phyloP scores from a whole-genome alignment of 192 early-diverging fungal genomes.

The Spizellomyces sp. region DNA sequence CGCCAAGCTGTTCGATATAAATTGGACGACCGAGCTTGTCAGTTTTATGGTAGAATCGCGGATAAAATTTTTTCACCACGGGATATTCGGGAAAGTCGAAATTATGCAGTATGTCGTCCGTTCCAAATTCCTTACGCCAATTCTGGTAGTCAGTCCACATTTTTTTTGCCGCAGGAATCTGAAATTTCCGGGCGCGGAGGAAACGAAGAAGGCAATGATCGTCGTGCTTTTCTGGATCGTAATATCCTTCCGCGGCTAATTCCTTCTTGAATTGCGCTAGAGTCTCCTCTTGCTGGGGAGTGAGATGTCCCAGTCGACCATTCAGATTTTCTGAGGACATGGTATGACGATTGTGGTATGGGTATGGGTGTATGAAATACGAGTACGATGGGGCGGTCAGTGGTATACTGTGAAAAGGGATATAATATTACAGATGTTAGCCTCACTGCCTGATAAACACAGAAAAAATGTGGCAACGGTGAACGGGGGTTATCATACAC shows the following conservation, averaged over 20 bases:
- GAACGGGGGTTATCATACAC: no score
- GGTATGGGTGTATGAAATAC: no score
- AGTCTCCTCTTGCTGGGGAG: constrained; percentile 55
- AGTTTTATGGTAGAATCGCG: constrained; percentile 84
- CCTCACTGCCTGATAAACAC: no score
- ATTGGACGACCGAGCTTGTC: constrained; percentile 89
- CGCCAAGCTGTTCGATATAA: constrained; percentile 88
- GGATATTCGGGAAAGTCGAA: constrained; percentile 70
- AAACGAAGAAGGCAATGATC: constrained; percentile 73
- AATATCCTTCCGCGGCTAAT: constrained; percentile 55
- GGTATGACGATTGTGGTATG: no score
- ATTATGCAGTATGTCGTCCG: constrained; percentile 46
- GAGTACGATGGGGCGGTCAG: no score
- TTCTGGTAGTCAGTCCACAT: constrained; percentile 72
- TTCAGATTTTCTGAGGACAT: constrained; percentile 12
- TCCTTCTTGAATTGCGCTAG: constrained; percentile 62
- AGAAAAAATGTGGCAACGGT: no score
- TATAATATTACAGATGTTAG: no score
- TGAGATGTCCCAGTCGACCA: constrained; percentile 65
- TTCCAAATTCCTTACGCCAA: constrained; percentile 67
- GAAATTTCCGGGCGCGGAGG: constrained; percentile 73
- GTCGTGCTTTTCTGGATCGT: constrained; percentile 60
- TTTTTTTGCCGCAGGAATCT: constrained; percentile 63
- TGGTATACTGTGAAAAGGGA: no score
- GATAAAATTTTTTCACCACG: constrained; percentile 66